Evolutionary conservation across 2,329 filamentous ascomycete species (phyloP), one percentile per base, ranked within the genome.

Genomic region (Xylariaceae sp.): DNA sequence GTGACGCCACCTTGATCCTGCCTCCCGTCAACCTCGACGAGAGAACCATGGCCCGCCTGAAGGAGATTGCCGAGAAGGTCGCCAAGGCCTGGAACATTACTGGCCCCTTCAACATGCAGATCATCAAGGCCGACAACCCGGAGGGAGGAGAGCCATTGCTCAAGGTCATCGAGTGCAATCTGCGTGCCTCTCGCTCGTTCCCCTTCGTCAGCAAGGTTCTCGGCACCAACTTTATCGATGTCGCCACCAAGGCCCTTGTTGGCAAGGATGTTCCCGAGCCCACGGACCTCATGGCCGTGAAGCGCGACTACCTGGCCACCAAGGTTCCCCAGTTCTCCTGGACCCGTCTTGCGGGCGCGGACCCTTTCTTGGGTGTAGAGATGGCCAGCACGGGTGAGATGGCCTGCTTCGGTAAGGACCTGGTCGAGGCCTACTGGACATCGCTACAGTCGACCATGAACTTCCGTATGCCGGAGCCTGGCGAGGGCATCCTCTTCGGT

Each of bases 61-160:
- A 96, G 79, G 87, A 87, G 53, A 97, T 98, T 54, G 90, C 92
- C 12, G 68, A 89, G 65, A 97, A 95, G 77, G 89, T 98, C 36
- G 92, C 92, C 51, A 85, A 92, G 68, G 92, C 92, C 33, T 96
- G 90, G 88, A 88, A 77, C 59, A 97, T 97, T 64, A 97, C 88
- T 14, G 92, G 92, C 39, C 92, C 92, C 43, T 98, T 97, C 80
- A 98, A 98, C 76, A 97, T 98, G 90, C 92, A 98, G 63, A 94
- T 98, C 67, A 97, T 98, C 76, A 94, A 94, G 71, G 88, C 85
- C 24, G 74, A 86, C 9, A 72, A 84, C 56, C 78, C 83, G 21
- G 81, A 86, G 43, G 85, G 85, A 41, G 83, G 82, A 40, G 76
- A 83, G 58, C 78, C 85, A 23, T 73, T 77, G 18, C 78, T 97